These are phyloP conservation scores for Solioccasus polychromus DNA, from an alignment of 768 basidiomycete genomes.

Conservation along the genomic window DNA sequence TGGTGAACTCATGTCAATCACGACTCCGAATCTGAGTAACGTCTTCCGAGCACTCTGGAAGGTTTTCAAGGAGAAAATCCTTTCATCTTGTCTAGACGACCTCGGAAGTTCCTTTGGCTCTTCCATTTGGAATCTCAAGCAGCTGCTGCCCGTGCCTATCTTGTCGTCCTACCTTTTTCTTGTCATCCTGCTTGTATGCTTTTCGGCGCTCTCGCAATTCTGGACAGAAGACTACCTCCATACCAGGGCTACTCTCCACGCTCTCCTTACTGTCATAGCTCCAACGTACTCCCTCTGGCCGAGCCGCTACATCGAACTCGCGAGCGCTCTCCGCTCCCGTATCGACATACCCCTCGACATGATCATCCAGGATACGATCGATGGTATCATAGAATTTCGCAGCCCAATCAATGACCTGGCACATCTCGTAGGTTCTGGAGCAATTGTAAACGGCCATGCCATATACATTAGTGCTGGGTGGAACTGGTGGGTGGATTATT, in stretches of 20 bases:
- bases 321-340: slow-evolving; percentile 21
- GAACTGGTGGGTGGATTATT: slow-evolving; percentile 32
- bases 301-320: slow-evolving; percentile 32
- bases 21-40: no score
- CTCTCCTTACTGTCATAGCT: slow-evolving; percentile 40
- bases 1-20: no score
- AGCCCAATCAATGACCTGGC: slow-evolving; percentile 36
- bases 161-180: slow-evolving; percentile 9
- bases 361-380: slow-evolving; percentile 36
- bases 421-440: slow-evolving; percentile 34
- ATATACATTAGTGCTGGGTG: slow-evolving; percentile 33
- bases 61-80: neutral
- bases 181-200: slow-evolving; percentile 5
- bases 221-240: slow-evolving; percentile 9
- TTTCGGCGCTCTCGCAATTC: slow-evolving; percentile 7
- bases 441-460: slow-evolving; percentile 37
- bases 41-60: slow-evolving; percentile 8
- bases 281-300: slow-evolving; percentile 48
- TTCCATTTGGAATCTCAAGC: neutral
- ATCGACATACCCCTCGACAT: slow-evolving; percentile 34
- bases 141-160: neutral
- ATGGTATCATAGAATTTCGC: slow-evolving; percentile 45
- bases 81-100: neutral
- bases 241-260: slow-evolving; percentile 29
- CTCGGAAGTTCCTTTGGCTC: neutral